These are phyloP conservation scores for Rhizomucor miehei DNA, from an alignment of 371 early-diverging fungal genomes.

Conservation along the genomic window DNA sequence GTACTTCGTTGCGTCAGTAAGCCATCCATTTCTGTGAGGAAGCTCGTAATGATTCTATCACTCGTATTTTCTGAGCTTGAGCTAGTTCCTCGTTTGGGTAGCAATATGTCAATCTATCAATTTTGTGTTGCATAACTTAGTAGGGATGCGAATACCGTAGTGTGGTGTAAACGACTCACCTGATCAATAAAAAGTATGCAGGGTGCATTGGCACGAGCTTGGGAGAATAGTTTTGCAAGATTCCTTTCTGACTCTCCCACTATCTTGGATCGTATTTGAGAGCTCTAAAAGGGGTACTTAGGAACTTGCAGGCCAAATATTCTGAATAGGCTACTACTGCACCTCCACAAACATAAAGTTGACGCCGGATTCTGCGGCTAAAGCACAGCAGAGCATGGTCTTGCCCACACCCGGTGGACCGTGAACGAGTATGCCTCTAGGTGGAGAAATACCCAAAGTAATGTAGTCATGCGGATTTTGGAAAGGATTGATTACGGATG, in stretches of 20 bases:
- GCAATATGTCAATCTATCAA: slow-evolving; percentile 73
- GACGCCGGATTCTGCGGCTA: slow-evolving; percentile 81
- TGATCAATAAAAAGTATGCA: slow-evolving; percentile 86
- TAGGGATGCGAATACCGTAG: too few relatives aligned
- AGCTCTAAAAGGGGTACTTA: slow-evolving; percentile 35
- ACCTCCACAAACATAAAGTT: slow-evolving; percentile 77
- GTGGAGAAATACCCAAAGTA: slow-evolving; percentile 89
- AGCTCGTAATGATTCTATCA: slow-evolving; percentile 77
- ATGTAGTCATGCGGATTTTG: slow-evolving; percentile 82
- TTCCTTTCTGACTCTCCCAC: slow-evolving; percentile 84
- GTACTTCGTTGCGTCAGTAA: slow-evolving; percentile 52
- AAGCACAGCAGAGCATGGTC: slow-evolving; percentile 94
- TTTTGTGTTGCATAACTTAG: too few relatives aligned
- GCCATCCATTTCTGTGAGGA: slow-evolving; percentile 84
- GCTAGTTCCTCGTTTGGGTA: slow-evolving; percentile 67
- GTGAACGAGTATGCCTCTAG: slow-evolving; percentile 95
- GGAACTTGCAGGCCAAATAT: background rate
- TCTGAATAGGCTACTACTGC: background rate
- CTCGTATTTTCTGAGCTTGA: slow-evolving; percentile 74
- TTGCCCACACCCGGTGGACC: slow-evolving; percentile 99
- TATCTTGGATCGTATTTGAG: slow-evolving; percentile 76
- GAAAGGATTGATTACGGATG: slow-evolving; percentile 77
- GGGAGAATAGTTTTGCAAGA: slow-evolving; percentile 69
- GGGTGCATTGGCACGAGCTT: slow-evolving; percentile 75
- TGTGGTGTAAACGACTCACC: too few relatives aligned